A percentile compares a stretch with the other conserved stretches of the same genome.
These are phyloP conservation scores for Curvularia hawaiiensis DNA, from an alignment of 2,329 filamentous ascomycete genomes.

Conservation along the genomic window DNA sequence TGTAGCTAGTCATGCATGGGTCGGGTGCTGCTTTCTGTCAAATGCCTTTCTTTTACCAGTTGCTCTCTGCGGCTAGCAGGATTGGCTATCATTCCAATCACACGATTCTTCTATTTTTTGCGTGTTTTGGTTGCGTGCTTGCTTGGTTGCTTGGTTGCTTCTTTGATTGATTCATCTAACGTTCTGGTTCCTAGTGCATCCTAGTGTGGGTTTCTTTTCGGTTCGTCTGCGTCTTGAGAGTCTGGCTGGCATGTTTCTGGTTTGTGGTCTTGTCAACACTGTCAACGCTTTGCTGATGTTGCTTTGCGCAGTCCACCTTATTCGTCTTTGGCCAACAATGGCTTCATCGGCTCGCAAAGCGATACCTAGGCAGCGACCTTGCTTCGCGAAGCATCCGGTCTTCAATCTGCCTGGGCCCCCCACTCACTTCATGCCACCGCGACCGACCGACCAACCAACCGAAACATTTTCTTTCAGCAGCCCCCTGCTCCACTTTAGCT, in stretches of 20 bases:
- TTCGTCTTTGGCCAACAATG: conserved; percentile 4
- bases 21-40: conserved; percentile 40
- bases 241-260: conserved; percentile 6
- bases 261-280: conserved; percentile 1
- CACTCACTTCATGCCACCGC: neutral
- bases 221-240: conserved; percentile 1
- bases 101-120: conserved; percentile 36
- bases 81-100: conserved; percentile 48
- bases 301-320: conserved; percentile 7
- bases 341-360: conserved; percentile 4
- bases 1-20: conserved; percentile 46
- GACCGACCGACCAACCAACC: conserved; percentile 10
- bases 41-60: conserved; percentile 36
- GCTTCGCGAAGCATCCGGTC: neutral
- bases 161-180: conserved; percentile 26
- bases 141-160: conserved; percentile 41
- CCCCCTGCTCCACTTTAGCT: conserved; percentile 12
- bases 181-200: conserved; percentile 18
- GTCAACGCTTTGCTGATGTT: conserved; percentile 5
- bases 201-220: conserved; percentile 4
- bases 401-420: neutral
- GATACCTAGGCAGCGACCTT: neutral
- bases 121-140: conserved; percentile 33
- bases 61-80: conserved; percentile 35
- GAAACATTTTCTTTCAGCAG: conserved; percentile 20